Percentiles rank a stretch among this genome's conserved stretches.
These are phyloP conservation scores for Erucastrum elatum DNA, from an alignment of 345 rosid genomes.

Conservation along the genomic window DNA sequence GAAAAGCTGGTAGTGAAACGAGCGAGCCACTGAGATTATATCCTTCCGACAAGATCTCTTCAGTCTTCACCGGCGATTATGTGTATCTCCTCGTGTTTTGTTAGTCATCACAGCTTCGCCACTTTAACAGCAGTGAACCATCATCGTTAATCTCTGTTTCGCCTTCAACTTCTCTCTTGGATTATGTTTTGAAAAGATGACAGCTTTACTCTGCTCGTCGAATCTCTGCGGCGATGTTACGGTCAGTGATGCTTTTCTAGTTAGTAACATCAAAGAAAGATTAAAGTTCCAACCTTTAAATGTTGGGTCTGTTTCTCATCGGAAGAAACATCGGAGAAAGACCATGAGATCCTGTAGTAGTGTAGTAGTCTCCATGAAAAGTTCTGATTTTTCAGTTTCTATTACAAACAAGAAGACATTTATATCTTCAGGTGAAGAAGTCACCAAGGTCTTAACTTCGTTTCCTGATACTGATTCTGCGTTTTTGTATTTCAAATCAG, in stretches of 20 bases:
- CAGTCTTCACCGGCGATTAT: not conserved
- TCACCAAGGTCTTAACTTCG: slow-evolving; percentile 48
- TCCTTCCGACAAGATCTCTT: slow-evolving; percentile 12
- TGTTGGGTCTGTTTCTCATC: slow-evolving; percentile 37
- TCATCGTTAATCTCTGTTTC: slow-evolving; percentile 22
- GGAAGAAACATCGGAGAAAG: slow-evolving; percentile 47
- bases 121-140: slow-evolving; percentile 17
- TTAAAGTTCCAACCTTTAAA: slow-evolving; percentile 40
- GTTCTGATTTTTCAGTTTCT: slow-evolving; percentile 33
- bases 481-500: slow-evolving; percentile 61
- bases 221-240: slow-evolving; percentile 41
- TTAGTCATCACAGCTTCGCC: not conserved
- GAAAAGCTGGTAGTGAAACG: slow-evolving; percentile 9
- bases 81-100: not conserved
- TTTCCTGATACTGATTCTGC: slow-evolving; percentile 57
- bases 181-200: slow-evolving; percentile 40
- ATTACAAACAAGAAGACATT: slow-evolving; percentile 39
- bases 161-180: not conserved
- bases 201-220: slow-evolving; percentile 46
- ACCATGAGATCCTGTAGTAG: slow-evolving; percentile 33
- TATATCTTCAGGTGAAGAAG: slow-evolving; percentile 55
- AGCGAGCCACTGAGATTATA: slow-evolving; percentile 20
- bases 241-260: slow-evolving; percentile 30
- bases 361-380: slow-evolving; percentile 37
- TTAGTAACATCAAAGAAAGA: slow-evolving; percentile 26